phyloP scores from a whole-genome alignment of 495 filamentous ascomycete genomes.

The Penicillium coffeae region DNA sequence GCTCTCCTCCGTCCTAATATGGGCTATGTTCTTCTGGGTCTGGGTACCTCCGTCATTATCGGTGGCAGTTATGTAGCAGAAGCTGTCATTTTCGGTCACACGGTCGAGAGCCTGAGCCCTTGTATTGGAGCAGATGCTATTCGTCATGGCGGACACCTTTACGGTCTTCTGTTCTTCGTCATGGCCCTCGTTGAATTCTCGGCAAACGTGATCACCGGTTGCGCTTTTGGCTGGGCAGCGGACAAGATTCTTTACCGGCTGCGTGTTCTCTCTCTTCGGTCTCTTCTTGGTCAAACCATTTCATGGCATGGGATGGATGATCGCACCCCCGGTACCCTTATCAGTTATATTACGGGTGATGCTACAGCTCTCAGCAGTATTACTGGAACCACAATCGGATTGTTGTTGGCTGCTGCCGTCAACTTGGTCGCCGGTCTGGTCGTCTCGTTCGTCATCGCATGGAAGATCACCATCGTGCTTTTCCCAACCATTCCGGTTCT shows the following conservation, averaged over 20 bases:
- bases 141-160: constrained; percentile 40
- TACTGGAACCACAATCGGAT: constrained; percentile 40
- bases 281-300: constrained; percentile 47
- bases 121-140: constrained; percentile 34
- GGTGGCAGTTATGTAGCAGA: constrained; percentile 45
- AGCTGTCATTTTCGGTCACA: constrained; percentile 49
- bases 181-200: constrained; percentile 49
- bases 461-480: constrained; percentile 40
- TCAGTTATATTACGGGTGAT: constrained; percentile 48
- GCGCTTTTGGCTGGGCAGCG: constrained; percentile 47
- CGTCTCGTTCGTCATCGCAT: constrained; percentile 37
- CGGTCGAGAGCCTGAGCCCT: constrained; percentile 38
- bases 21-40: constrained; percentile 28
- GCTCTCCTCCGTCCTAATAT: constrained; percentile 30
- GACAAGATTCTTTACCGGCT: constrained; percentile 48
- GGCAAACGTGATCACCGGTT: constrained; percentile 45
- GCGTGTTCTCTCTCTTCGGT: constrained; percentile 46
- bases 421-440: constrained; percentile 36
- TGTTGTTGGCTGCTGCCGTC: constrained; percentile 41
- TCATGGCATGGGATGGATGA: constrained; percentile 47
- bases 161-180: constrained; percentile 52
- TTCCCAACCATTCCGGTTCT: constrained; percentile 39
- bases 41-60: constrained; percentile 34
- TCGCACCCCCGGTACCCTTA: constrained; percentile 40
- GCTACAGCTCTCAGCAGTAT: constrained; percentile 44